Conservation (phyloP, 306 rosid species). For the Bauhinia variegata region DNA sequence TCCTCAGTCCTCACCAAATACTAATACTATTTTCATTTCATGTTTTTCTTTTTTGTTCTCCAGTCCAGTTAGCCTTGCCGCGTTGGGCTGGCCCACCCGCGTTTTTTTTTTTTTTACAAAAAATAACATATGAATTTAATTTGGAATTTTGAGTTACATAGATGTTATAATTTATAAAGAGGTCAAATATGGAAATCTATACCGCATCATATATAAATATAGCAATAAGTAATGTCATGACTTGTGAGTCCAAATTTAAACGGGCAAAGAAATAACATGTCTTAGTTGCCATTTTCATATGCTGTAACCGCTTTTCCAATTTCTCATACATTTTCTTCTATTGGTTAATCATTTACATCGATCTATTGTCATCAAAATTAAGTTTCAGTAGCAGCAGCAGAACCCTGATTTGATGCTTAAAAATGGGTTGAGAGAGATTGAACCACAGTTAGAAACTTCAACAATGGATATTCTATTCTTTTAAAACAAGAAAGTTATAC, state of each 20-base stretch:
- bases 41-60: too few relatives aligned
- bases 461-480: not conserved
- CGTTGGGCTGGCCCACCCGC: too few relatives aligned
- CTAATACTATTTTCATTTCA: too few relatives aligned
- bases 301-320: slow-evolving; percentile 39
- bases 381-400: slow-evolving; percentile 63
- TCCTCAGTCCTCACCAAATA: too few relatives aligned
- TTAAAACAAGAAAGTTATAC: not conserved
- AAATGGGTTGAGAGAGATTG: slow-evolving; percentile 29
- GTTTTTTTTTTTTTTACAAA: too few relatives aligned
- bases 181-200: too few relatives aligned
- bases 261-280: slow-evolving; percentile 20
- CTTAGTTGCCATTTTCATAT: slow-evolving; percentile 43
- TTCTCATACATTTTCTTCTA: slow-evolving; percentile 73
- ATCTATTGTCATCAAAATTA: slow-evolving; percentile 54
- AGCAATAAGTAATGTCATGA: too few relatives aligned
- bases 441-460: slow-evolving; percentile 16
- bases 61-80: too few relatives aligned
- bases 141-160: too few relatives aligned
- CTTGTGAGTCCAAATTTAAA: slow-evolving; percentile 20
- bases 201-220: too few relatives aligned
- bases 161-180: too few relatives aligned
- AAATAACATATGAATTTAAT: too few relatives aligned
- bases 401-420: slow-evolving; percentile 72
- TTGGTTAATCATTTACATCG: slow-evolving; percentile 56